These are phyloP conservation scores for Chiua virens DNA, from an alignment of 768 basidiomycete genomes.

Conservation along the genomic window DNA sequence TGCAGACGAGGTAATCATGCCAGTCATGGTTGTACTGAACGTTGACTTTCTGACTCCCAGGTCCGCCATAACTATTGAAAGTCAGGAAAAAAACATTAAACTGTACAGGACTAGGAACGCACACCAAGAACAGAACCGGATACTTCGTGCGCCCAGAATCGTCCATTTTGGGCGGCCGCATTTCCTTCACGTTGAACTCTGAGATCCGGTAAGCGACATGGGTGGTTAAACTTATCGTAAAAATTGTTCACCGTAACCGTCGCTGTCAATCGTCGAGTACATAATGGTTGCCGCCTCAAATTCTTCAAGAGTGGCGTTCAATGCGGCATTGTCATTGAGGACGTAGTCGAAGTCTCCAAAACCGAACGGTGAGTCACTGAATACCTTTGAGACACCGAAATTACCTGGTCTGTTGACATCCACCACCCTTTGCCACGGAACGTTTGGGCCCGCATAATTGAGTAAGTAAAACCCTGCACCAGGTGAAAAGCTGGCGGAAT, in stretches of 20 bases:
- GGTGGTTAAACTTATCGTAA: constrained; percentile 12
- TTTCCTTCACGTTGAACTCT: constrained; percentile 91
- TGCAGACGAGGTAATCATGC: constrained; percentile 83
- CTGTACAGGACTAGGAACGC: constrained; percentile 7
- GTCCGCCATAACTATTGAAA: constrained; percentile 79
- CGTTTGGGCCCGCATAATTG: constrained; percentile 73
- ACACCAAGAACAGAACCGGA: constrained; percentile 90
- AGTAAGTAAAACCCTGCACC: constrained; percentile 82
- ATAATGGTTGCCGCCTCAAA: constrained; percentile 73
- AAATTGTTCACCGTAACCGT: constrained; percentile 66
- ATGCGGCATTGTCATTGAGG: constrained; percentile 66
- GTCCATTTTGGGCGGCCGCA: constrained; percentile 91
- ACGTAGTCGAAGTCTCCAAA: constrained; percentile 58
- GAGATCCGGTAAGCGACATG: constrained; percentile 20
- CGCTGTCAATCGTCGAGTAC: constrained; percentile 71
- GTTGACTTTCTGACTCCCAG: constrained; percentile 77
- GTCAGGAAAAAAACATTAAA: constrained; percentile 4
- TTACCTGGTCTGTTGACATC: constrained; percentile 49
- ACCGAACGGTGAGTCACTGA: neutral
- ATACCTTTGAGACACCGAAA: constrained; percentile 14
- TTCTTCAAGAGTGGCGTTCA: constrained; percentile 61
- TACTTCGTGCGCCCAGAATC: constrained; percentile 95
- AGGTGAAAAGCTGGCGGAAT: constrained; percentile 78
- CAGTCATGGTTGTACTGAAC: constrained; percentile 71
- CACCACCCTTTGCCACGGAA: constrained; percentile 86